phyloP scores from a whole-genome alignment of 169 alveolate species.

The Eimeria falciformis region DNA sequence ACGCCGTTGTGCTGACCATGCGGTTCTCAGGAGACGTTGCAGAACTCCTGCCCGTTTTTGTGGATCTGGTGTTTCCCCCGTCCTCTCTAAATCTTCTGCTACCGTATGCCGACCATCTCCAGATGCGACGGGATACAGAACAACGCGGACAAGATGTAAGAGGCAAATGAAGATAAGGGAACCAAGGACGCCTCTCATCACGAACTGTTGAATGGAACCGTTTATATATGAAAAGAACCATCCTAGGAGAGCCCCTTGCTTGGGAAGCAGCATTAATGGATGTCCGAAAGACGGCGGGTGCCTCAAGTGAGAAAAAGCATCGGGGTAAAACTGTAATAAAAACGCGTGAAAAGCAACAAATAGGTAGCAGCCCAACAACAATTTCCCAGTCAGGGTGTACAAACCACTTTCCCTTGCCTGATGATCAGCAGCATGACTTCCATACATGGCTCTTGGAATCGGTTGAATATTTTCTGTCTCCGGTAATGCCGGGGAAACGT shows the following conservation, averaged over 20 bases:
- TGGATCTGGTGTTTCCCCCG: too few relatives aligned
- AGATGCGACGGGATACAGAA: slow-evolving; percentile 13
- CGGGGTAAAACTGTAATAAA: slow-evolving; percentile 34
- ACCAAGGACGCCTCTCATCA: slow-evolving; percentile 49
- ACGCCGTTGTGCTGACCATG: not conserved
- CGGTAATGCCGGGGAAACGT: too few relatives aligned
- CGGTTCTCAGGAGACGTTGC: not conserved
- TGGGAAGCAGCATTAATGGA: slow-evolving; percentile 55
- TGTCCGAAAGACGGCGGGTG: slow-evolving; percentile 4
- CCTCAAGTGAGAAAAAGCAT: slow-evolving; percentile 20
- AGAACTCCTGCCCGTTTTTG: not conserved
- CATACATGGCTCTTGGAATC: too few relatives aligned
- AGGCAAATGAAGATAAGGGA: slow-evolving; percentile 32
- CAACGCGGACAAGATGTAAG: slow-evolving; percentile 37
- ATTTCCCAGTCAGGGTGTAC: slow-evolving; percentile 25
- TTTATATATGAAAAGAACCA: slow-evolving; percentile 55
- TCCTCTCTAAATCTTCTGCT: not conserved
- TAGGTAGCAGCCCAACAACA: slow-evolving; percentile 24
- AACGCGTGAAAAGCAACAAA: slow-evolving; percentile 46
- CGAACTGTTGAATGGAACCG: slow-evolving; percentile 49
- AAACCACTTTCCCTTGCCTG: not conserved
- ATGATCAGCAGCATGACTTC: too few relatives aligned
- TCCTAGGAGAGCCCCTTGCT: slow-evolving; percentile 6
- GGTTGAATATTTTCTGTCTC: too few relatives aligned
- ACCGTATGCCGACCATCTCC: not conserved